Percentiles rank a stretch among this genome's conserved stretches.
These are phyloP conservation scores for Suillus lakei DNA, from an alignment of 768 basidiomycete species.

Conservation along the genomic window DNA sequence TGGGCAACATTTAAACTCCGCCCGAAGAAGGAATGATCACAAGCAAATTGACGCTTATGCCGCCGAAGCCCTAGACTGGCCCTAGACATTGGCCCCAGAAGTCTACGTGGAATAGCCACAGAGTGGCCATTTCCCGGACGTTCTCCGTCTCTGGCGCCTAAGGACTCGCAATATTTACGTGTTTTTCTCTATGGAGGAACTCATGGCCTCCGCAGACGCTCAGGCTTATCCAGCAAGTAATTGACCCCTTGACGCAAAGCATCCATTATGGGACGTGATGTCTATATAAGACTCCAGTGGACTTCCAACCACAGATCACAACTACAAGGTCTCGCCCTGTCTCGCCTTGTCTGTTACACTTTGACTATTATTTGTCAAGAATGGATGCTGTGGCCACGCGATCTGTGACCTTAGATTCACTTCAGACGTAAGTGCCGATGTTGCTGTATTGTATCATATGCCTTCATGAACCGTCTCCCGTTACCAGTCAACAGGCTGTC, in stretches of 20 bases:
- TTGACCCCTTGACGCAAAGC: background rate
- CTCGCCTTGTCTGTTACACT: background rate
- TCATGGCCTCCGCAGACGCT: background rate
- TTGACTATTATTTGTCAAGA: background rate
- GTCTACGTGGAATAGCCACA: no score
- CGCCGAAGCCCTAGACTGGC: no score
- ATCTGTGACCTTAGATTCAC: background rate
- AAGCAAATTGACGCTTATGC: no score
- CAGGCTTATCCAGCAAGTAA: background rate
- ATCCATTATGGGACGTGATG: background rate
- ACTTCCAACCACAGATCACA: background rate
- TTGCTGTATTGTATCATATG: background rate
- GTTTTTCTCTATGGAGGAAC: background rate
- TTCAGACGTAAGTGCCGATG: slow-evolving; percentile 1
- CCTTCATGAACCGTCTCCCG: background rate
- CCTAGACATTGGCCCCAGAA: no score
- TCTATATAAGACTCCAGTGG: background rate
- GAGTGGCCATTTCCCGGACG: no score
- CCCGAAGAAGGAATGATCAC: no score
- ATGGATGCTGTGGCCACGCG: background rate
- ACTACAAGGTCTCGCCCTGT: background rate
- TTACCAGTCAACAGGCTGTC: background rate
- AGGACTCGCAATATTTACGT: background rate
- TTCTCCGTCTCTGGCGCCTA: background rate
- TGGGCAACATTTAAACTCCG: no score